Evolutionary conservation across 208 protist species (phyloP).

Genomic region (Trypanosoma cruzi): DNA sequence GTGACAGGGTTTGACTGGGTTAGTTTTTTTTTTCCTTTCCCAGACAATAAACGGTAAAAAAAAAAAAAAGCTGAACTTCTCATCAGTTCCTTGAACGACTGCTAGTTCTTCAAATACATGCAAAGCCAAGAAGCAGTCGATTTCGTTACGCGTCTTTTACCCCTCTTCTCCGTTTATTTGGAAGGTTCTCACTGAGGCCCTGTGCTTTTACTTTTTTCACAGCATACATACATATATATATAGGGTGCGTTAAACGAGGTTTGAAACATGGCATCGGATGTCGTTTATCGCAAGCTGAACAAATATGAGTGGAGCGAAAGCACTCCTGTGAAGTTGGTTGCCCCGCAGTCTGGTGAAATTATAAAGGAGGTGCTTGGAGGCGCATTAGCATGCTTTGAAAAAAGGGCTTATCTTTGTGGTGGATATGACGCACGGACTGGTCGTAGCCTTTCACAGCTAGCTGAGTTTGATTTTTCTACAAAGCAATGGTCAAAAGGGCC

Average conservation of each 20-base stretch:
- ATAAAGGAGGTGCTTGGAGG: constrained; percentile 26
- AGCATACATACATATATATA: background rate
- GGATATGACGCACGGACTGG: constrained; percentile 37
- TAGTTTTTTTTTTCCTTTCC: no score
- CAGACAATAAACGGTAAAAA: no score
- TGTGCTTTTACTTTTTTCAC: constrained; percentile 2
- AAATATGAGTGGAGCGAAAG: constrained; percentile 37
- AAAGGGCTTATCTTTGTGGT: constrained; percentile 34
- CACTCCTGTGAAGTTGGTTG: constrained; percentile 12
- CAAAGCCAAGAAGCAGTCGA: no score
- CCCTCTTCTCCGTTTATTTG: background rate
- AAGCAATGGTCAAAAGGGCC: constrained; percentile 32
- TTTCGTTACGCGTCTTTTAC: background rate
- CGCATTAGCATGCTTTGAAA: constrained; percentile 30
- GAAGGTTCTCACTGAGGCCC: no score
- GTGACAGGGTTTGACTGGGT: no score
- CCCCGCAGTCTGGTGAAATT: background rate
- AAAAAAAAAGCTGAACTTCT: no score
- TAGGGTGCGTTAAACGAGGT: background rate
- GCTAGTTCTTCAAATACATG: no score
- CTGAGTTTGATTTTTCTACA: constrained; percentile 36
- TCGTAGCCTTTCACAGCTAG: constrained; percentile 30
- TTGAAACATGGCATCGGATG: constrained; percentile 15
- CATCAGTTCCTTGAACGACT: no score
- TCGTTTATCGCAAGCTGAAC: constrained; percentile 31